Base-by-base conservation (phyloP, 371 early-diverging fungal species). In the Mucor mucedo region DNA sequence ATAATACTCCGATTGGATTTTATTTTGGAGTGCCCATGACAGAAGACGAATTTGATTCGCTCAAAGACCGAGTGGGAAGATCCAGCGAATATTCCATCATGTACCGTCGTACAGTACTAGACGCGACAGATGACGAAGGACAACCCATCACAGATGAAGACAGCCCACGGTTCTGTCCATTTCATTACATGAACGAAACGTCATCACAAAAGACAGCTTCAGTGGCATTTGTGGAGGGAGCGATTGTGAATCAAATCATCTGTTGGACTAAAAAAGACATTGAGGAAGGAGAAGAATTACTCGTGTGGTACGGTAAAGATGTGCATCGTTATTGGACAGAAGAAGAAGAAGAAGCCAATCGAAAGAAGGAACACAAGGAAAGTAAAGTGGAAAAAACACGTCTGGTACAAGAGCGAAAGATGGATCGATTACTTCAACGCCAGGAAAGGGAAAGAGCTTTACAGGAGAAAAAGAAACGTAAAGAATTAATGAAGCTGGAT, bases 111-210 rank as follows among this genome's bases (percentile, higher is more conserved):
- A 93, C 89, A 2, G 70, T 69, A 9, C 16, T 69, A 35, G 94
- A 93, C 66, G 93, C 93, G 5, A 93, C 93, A 4, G 90, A 93
- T 50, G 86, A 86, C 13, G 64, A 81, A 0, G 93, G 93, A 0
- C 68, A 79, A 65, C 93, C 93, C 0, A 89, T 83, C 45, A 81
- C 71, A 5, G 88, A 91, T 59, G 84, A 84, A 5, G 64, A 81
- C 7, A 87, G 89, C 4, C 78, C 75, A 8, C 71, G 88, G 40
- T 90, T 84, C 55, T 95, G 95, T 58, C 94, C 95, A 4, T 94
- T 93, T 63, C 95, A 95, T 68, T 95, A 91, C 69, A 93, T 95
- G 91, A 95, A 95, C 66, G 94, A 94, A 69, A 84, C 88, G 35
- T 70, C 76, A 9, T 72, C 78, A 16, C 60, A 68, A n/a, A 76